Evolutionary conservation across 768 basidiomycete genomes (phyloP).

Genomic region (Royoungia palumana): DNA sequence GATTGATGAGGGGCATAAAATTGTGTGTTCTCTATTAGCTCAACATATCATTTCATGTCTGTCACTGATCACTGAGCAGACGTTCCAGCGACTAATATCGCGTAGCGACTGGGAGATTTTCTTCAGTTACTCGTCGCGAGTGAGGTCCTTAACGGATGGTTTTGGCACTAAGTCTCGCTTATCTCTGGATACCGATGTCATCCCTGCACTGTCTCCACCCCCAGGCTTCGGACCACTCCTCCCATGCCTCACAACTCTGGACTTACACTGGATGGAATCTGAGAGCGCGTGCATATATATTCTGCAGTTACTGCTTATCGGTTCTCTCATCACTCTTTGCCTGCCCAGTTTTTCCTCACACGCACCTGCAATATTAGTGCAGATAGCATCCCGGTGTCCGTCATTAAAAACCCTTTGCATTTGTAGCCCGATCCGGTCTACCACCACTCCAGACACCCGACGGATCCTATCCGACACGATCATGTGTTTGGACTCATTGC

Average conservation of each 20-base stretch:
- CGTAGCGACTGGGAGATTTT: too few species aligned
- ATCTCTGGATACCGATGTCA: slow-evolving; percentile 16
- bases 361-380: slow-evolving; percentile 14
- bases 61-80: slow-evolving; percentile 15
- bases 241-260: slow-evolving; percentile 18
- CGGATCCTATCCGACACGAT: too few species aligned
- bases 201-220: slow-evolving; percentile 25
- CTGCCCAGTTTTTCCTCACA: slow-evolving; percentile 7
- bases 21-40: slow-evolving; percentile 9
- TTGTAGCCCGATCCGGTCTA: too few species aligned
- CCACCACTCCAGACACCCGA: not conserved
- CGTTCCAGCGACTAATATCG: slow-evolving; percentile 24
- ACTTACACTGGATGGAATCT: slow-evolving; percentile 18
- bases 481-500: too few species aligned
- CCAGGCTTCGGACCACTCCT: slow-evolving; percentile 21
- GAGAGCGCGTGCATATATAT: slow-evolving; percentile 13
- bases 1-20: slow-evolving; percentile 2
- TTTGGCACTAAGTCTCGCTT: not conserved
- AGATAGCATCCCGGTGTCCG: slow-evolving; percentile 20
- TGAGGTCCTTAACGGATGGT: slow-evolving; percentile 13
- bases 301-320: slow-evolving; percentile 20
- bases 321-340: slow-evolving; percentile 16
- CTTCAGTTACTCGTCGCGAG: slow-evolving; percentile 25
- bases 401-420: slow-evolving; percentile 15
- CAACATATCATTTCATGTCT: not conserved